Evolutionary conservation across 2,329 filamentous ascomycete genomes (phyloP), one percentile per base, ranked within the genome.

Genomic region (Trichoderma breve): DNA sequence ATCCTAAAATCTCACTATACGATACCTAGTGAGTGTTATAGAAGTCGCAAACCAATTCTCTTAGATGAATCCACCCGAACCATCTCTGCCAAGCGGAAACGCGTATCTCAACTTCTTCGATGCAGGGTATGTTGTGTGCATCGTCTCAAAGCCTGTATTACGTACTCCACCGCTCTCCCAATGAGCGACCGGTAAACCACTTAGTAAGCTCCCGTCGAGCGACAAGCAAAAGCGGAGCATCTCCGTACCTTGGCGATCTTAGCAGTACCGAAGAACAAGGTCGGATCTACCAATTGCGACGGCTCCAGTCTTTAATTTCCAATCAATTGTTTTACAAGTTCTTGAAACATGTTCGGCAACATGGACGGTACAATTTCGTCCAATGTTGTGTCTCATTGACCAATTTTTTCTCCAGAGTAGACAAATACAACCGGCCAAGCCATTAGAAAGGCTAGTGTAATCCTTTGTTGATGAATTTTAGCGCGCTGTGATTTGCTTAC

Each of bases 391-490:
- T 21, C 43, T 7, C 18, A 12, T 36, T 34, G 6, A 1, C 34
- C 63, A 43, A 26, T 66, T 36, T 26, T 26, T 26, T 30, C 2
- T 12, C 2, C 21, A 32, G 15, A 8, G 6, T 18, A 36, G 30
- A 53, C 30, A 39, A 66, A 36, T 68, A n/a, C 53, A 3, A 68
- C 30, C 15, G 7, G 21, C 47, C 11, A 24, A 24, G 21, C 21
- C n/a, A 66, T 66, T 68, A 68, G 53, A 58, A 68, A 68, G 36
- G 53, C 53, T 68, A 60, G 65, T 24, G 65, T 69, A 61, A 69
- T 69, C 24, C 4, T 51, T 60, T 51, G 55, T 39, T 60, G 36
- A 61, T 61, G 34, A 26, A n/a, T 36, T 39, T 69, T 61, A 69
- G 66, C 66, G 66, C 24, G 21, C 26, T 34, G 5, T 12, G 65